Percentiles rank a stretch among this genome's conserved stretches.
Conservation (phyloP, 2,329 filamentous ascomycete species). For the Teratosphaeria zuluensis region DNA sequence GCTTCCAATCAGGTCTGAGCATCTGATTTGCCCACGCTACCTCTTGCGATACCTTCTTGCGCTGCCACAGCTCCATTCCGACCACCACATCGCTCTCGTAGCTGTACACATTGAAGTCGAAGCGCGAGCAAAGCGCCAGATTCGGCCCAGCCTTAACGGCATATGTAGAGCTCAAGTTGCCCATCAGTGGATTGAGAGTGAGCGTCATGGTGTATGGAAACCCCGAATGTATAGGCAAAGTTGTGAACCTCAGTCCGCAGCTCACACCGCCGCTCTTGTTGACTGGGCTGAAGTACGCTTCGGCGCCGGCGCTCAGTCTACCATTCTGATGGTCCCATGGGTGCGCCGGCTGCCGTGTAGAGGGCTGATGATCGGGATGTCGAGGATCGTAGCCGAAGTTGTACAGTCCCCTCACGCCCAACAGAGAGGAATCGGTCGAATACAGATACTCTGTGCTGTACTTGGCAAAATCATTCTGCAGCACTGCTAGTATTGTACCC, state of each 20-base stretch:
- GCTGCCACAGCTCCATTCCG: conserved; percentile 82
- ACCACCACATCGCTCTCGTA: conserved; percentile 93
- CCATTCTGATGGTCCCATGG: conserved; percentile 56
- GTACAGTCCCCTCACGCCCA: conserved; percentile 82
- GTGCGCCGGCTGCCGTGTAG: conserved; percentile 17
- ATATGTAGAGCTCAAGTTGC: conserved; percentile 83
- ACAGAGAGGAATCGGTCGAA: conserved; percentile 80
- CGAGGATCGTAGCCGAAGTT: conserved; percentile 75
- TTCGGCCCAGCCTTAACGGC: conserved; percentile 77
- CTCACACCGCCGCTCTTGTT: conserved; percentile 93
- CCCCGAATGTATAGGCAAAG: conserved; percentile 66
- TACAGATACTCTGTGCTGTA: conserved; percentile 86
- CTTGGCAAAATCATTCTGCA: conserved; percentile 75
- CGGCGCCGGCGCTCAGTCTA: conserved; percentile 80
- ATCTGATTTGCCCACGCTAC: conserved; percentile 37
- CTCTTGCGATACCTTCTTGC: conserved; percentile 23
- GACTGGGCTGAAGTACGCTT: conserved; percentile 88
- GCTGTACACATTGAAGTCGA: conserved; percentile 97
- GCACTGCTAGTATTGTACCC: conserved; percentile 61
- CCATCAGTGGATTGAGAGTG: conserved; percentile 89
- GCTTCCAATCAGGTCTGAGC: conserved; percentile 33
- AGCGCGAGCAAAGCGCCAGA: conserved; percentile 76
- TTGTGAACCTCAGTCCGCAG: conserved; percentile 80
- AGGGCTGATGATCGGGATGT: conserved; percentile 13
- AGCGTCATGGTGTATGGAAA: conserved; percentile 90